phyloP scores from a whole-genome alignment of 2,329 filamentous ascomycete genomes.

The Fusarium penzigii region DNA sequence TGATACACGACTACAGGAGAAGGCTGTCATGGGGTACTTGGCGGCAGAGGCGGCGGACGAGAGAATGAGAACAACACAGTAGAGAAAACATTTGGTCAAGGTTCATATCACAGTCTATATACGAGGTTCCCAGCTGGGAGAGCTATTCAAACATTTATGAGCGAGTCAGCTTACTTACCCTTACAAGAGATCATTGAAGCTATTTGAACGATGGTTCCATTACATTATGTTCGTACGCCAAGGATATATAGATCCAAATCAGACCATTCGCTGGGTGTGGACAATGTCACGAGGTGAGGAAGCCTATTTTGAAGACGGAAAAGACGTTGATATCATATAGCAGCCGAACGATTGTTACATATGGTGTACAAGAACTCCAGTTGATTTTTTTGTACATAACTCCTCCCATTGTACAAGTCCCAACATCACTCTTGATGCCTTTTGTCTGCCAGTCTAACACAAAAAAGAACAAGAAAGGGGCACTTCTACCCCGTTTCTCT shows the following conservation, averaged over 20 bases:
- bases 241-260: too few species aligned
- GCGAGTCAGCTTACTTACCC: too few species aligned
- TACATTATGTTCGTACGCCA: too few species aligned
- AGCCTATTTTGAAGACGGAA: neutral
- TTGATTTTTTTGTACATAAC: conserved; percentile 6
- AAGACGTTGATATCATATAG: conserved; percentile 14
- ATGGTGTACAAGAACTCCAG: conserved; percentile 25
- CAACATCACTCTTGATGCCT: conserved; percentile 10
- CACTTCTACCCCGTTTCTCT: conserved; percentile 7
- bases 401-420: conserved; percentile 10
- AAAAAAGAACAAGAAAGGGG: conserved; percentile 8
- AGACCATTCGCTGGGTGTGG: too few species aligned
- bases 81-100: neutral
- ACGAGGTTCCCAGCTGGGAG: too few species aligned
- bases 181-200: too few species aligned
- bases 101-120: too few species aligned
- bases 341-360: conserved; percentile 22
- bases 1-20: conserved; percentile 34
- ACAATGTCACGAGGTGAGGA: too few species aligned
- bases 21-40: conserved; percentile 43
- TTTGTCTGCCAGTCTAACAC: conserved; percentile 14
- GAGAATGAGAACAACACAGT: conserved; percentile 23
- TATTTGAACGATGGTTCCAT: too few species aligned
- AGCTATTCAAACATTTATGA: too few species aligned
- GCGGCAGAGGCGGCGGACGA: conserved; percentile 47